Percentiles rank a stretch among this genome's conserved stretches.
Conservation (phyloP, 208 protist genomes). For the Trypanosomatidae sp. region DNA sequence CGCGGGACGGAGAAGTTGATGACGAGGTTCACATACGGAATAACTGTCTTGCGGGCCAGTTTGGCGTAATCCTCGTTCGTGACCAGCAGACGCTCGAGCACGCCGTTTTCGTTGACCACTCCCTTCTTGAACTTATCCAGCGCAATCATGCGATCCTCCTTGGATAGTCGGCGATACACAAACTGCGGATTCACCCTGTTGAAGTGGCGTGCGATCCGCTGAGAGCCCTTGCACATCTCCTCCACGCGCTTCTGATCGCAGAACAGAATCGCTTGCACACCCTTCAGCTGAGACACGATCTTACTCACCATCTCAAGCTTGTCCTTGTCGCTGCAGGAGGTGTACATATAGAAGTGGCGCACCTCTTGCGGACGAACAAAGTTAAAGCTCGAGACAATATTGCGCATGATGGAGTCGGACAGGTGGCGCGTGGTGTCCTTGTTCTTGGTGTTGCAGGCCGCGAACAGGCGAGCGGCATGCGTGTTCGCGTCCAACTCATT, state of each 20-base stretch:
- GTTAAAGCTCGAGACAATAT: constrained; percentile 77
- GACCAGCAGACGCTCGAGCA: constrained; percentile 86
- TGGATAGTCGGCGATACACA: constrained; percentile 73
- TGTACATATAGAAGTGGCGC: constrained; percentile 78
- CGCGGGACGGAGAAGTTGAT: constrained; percentile 86
- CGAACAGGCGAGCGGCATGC: constrained; percentile 58
- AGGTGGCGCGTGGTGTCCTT: constrained; percentile 63
- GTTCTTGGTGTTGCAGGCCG: constrained; percentile 84
- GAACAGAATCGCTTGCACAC: constrained; percentile 89
- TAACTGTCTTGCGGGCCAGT: constrained; percentile 81
- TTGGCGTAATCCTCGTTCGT: constrained; percentile 93
- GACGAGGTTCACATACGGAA: constrained; percentile 91
- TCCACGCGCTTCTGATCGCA: constrained; percentile 83
- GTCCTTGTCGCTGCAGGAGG: constrained; percentile 61
- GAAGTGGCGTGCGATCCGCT: constrained; percentile 69
- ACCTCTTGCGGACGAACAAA: constrained; percentile 81
- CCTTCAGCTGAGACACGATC: constrained; percentile 84
- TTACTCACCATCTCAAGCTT: constrained; percentile 83
- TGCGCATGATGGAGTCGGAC: constrained; percentile 69
- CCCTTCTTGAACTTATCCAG: constrained; percentile 90
- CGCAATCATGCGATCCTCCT: constrained; percentile 67
- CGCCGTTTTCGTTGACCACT: constrained; percentile 70
- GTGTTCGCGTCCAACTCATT: constrained; percentile 84
- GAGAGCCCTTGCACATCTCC: constrained; percentile 65
- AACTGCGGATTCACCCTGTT: constrained; percentile 82